phyloP scores from a whole-genome alignment of 192 early-diverging fungal species.

The Allomyces macrogynus region DNA sequence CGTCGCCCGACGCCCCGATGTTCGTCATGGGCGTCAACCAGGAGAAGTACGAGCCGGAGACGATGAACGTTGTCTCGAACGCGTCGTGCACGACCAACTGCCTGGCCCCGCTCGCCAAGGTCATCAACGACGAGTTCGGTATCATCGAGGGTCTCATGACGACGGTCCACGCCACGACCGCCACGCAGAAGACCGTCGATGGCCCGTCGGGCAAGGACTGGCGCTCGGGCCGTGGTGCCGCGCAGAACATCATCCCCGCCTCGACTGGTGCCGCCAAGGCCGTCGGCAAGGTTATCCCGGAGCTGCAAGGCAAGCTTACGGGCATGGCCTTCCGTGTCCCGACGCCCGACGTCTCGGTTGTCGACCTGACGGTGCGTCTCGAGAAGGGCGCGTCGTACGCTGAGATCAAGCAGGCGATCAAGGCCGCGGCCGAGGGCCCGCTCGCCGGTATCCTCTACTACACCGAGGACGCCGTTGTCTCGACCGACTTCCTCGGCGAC shows the following conservation, averaged over 20 bases:
- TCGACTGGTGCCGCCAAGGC: slow-evolving; percentile 98
- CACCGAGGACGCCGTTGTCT: slow-evolving; percentile 90
- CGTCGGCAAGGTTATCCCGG: slow-evolving; percentile 91
- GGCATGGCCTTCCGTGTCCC: slow-evolving; percentile 98
- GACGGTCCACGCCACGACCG: slow-evolving; percentile 93
- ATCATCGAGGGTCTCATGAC: slow-evolving; percentile 95
- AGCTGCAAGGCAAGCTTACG: slow-evolving; percentile 84
- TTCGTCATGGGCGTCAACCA: slow-evolving; percentile 96
- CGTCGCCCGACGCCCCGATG: slow-evolving; percentile 91
- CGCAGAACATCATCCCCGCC: slow-evolving; percentile 97
- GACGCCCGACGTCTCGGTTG: slow-evolving; percentile 80
- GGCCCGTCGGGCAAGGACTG: slow-evolving; percentile 93
- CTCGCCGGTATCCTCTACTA: slow-evolving; percentile 79
- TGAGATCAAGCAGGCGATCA: slow-evolving; percentile 70
- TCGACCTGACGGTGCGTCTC: slow-evolving; percentile 86
- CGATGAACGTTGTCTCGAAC: slow-evolving; percentile 79
- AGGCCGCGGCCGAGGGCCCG: slow-evolving; percentile 57
- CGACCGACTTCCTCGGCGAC: slow-evolving; percentile 86
- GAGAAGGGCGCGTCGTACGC: slow-evolving; percentile 77
- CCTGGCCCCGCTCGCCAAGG: slow-evolving; percentile 90
- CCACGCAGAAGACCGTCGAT: slow-evolving; percentile 99
- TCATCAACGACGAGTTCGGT: slow-evolving; percentile 87
- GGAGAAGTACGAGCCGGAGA: slow-evolving; percentile 63
- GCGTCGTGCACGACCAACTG: slow-evolving; percentile 99
- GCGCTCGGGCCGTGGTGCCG: slow-evolving; percentile 89